Conservation (phyloP, 2,329 filamentous ascomycete genomes). For the Chaetomiaceae sp. region DNA sequence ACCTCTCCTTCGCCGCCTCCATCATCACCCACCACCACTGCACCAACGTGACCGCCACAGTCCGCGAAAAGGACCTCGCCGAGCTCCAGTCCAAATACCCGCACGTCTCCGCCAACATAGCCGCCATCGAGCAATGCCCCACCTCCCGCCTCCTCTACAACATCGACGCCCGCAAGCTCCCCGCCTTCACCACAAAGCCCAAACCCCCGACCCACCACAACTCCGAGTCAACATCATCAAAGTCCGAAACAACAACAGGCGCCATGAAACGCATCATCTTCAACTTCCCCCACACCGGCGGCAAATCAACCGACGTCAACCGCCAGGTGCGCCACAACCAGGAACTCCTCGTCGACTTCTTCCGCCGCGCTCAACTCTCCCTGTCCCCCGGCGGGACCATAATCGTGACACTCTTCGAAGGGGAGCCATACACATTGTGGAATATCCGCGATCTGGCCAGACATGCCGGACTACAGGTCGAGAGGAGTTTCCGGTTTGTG, state of each 20-base stretch:
- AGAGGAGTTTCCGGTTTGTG: conserved; percentile 66
- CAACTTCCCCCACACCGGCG: conserved; percentile 96
- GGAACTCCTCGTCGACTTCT: conserved; percentile 67
- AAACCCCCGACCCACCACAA: conserved; percentile 9
- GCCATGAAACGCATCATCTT: conserved; percentile 78
- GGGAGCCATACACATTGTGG: conserved; percentile 92
- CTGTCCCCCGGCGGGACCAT: conserved; percentile 59
- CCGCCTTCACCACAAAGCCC: conserved; percentile 36
- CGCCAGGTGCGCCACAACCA: conserved; percentile 92
- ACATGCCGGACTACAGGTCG: conserved; percentile 67
- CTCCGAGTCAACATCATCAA: conserved; percentile 23
- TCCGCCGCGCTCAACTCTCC: conserved; percentile 48
- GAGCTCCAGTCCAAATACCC: conserved; percentile 71
- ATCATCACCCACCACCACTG: conserved; percentile 63
- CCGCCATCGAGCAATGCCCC: conserved; percentile 43
- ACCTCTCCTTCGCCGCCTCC: conserved; percentile 71
- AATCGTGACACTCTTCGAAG: conserved; percentile 85
- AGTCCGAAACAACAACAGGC: conserved; percentile 14
- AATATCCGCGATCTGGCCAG: conserved; percentile 84
- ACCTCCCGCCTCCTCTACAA: conserved; percentile 49
- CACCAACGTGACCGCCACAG: conserved; percentile 63
- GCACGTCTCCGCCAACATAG: conserved; percentile 47
- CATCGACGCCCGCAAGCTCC: conserved; percentile 65
- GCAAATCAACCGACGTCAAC: conserved; percentile 88
- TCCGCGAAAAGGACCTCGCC: conserved; percentile 54